A percentile compares a stretch with the other conserved stretches of the same genome.
phyloP scores from a whole-genome alignment of 768 basidiomycete genomes.

The Cystobasidium tubakii region DNA sequence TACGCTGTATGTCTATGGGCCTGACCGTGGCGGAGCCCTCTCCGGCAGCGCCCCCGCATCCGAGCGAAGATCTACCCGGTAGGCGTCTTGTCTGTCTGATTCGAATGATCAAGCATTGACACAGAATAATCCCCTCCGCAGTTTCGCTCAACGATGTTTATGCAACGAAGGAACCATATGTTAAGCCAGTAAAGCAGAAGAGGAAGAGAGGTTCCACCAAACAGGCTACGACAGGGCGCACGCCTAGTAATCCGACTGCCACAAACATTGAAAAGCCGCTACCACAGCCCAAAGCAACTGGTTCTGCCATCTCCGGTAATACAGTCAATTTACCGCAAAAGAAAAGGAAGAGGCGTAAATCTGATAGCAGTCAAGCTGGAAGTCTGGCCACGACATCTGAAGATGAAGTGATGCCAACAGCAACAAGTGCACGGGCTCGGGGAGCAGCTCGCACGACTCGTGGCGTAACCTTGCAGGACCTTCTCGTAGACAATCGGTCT shows the following conservation, averaged over 20 bases:
- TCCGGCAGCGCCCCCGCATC: too few species aligned
- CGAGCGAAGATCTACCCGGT: too few species aligned
- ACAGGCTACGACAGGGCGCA: neutral
- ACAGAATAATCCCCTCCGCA: neutral
- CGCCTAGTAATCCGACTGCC: neutral
- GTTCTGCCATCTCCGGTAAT: neutral
- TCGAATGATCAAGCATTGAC: neutral
- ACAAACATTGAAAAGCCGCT: neutral
- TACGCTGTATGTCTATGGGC: neutral
- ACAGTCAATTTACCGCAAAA: neutral
- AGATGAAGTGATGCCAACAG: constrained; percentile 28
- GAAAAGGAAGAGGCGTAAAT: neutral
- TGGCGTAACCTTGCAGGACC: constrained; percentile 9
- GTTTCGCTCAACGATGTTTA: neutral
- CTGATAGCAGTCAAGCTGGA: neutral
- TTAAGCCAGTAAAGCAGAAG: neutral
- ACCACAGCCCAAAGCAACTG: neutral
- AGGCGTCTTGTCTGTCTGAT: neutral
- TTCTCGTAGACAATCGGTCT: neutral
- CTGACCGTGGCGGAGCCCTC: neutral
- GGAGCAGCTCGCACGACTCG: neutral
- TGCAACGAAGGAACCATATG: neutral
- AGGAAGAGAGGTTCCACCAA: neutral
- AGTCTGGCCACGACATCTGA: constrained; percentile 5
- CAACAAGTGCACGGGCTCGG: constrained; percentile 1